Base-by-base conservation (phyloP, 495 filamentous ascomycete genomes). In the Gamarada debralockiae region DNA sequence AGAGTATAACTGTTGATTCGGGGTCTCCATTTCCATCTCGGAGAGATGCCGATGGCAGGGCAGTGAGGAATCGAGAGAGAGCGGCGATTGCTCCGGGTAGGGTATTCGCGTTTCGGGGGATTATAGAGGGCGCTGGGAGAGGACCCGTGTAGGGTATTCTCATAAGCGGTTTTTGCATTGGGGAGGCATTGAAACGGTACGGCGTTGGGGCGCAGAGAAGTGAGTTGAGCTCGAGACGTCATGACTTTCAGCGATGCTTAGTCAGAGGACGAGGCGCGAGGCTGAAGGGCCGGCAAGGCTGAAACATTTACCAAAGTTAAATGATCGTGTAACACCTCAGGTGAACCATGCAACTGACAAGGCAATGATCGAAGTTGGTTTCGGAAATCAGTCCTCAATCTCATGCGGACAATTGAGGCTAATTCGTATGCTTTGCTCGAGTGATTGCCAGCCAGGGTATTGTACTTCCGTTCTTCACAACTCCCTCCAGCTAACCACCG, bases 101-200 rank as follows among this genome's bases (percentile, higher is more conserved):
- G 1, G 89, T 85, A 31, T 68, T 73, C 20, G 92, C 90, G 47
- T 74, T 81, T 25, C 70, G 59, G 0, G 93, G 93, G 42, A 87
- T 73, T 65, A 91, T 87, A 36, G 73, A 76, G 3, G 92, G 84
- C 12, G 85, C 74, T n/a, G 92, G 87, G 41, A 97, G 73, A 22
- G 86, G 83, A 41, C 85, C 81, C 52, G 89, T 96, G 64, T 90
- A 98, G 56, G 93, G 93, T 62, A 97, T 95, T 62, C 92, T 80
- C 73, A 96, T 84, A 25, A 86, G 77, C 55, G 84, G 73, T 62
- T 77, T 82, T 64, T 76, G 76, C 84, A 86, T 86, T 51, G 56
- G 57, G 55, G 46, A 59, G 48, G 24, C 59, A 62, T 62, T 18
- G 45, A 53, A 18, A n/a, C n/a, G n/a, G n/a, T n/a, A n/a, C n/a